Evolutionary conservation across 192 early-diverging fungal genomes (phyloP).

Genomic region (Mortierella antarctica): DNA sequence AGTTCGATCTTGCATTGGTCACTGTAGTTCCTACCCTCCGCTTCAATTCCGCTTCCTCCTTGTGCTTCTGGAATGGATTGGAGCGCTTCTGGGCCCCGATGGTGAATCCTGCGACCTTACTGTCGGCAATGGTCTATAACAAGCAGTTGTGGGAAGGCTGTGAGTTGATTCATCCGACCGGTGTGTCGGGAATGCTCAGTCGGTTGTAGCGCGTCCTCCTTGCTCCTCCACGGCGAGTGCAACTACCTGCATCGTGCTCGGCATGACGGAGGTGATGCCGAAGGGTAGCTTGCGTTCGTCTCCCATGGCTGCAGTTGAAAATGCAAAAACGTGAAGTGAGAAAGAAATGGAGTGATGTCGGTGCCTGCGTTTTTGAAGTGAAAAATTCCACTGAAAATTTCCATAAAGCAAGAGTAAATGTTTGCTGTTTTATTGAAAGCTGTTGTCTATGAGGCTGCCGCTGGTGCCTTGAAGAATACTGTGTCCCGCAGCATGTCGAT

Average conservation of each 20-base stretch:
- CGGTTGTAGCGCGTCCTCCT: background rate
- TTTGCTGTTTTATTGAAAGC: too few relatives aligned
- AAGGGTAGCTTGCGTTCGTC: slow-evolving; percentile 50
- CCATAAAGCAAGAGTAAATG: too few relatives aligned
- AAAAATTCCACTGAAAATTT: too few relatives aligned
- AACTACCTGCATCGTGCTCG: slow-evolving; percentile 50
- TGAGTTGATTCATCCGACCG: background rate
- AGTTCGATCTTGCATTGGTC: too few relatives aligned
- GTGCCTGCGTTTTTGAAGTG: too few relatives aligned
- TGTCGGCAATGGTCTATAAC: slow-evolving; percentile 65
- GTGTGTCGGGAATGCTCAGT: background rate
- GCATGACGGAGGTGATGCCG: slow-evolving; percentile 51
- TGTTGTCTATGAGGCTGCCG: too few relatives aligned
- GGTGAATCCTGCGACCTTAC: slow-evolving; percentile 74
- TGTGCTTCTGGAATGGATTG: slow-evolving; percentile 76
- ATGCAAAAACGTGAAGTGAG: too few relatives aligned
- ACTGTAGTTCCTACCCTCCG: slow-evolving; percentile 65
- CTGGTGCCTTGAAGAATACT: too few relatives aligned
- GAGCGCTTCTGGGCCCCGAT: slow-evolving; percentile 78
- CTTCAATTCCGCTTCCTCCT: slow-evolving; percentile 77
- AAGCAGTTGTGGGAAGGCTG: background rate
- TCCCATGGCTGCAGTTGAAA: slow-evolving; percentile 14
- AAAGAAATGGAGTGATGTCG: too few relatives aligned
- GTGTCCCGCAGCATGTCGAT: slow-evolving; percentile 28
- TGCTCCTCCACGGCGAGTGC: background rate